Evolutionary conservation across 1,284 basidiomycete species (phyloP), one percentile per base, ranked within the genome.

Genomic region (Pseudozyma pruni): DNA sequence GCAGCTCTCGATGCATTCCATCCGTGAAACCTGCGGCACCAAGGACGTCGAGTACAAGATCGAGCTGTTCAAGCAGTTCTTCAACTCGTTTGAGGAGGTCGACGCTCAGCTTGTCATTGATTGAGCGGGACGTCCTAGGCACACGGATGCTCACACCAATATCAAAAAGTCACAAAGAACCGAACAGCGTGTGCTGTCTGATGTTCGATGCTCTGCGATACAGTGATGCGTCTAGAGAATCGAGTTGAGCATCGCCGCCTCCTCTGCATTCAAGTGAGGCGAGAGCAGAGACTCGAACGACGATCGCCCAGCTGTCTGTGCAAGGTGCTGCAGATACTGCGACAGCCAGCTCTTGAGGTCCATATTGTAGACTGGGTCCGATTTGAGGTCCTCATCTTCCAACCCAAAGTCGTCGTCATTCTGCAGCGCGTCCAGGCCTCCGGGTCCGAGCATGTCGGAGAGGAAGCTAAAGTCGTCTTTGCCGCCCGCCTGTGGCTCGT

Each of bases 291-390:
- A 46, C 29, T 59, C 46, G 42, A 66, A 66, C 11, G 45, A 33
- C 0, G 55, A 20, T 10, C 48, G 62, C 5, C 62, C 62, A 13
- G 51, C 51, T 20, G 51, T 23, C 29, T 55, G 47, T 8, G 62
- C 62, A 32, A 66, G 37, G 17, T 55, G 51, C 35, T 55, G 55
- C 27, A 66, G 34, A 32, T 59, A 66, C 32, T 59, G 46, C 7
- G 55, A 42, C n/a, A 66, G 37, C 62, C 62, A 66, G 42, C 42
- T 55, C 46, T 89, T 89, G 85, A 96, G 88, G 76, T 97, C 91
- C 82, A 98, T 90, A 74, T 90, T 89, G 35, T 91, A 93, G 51
- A 95, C 86, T 1, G 92, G 89, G 83, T 98, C 94, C 45, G 88
- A 88, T 83, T 88, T 89, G 49, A 96, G 86, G 80, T 96, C 93